Base-by-base conservation (phyloP, 2,329 filamentous ascomycete genomes). In the Triangularia verruculosa region DNA sequence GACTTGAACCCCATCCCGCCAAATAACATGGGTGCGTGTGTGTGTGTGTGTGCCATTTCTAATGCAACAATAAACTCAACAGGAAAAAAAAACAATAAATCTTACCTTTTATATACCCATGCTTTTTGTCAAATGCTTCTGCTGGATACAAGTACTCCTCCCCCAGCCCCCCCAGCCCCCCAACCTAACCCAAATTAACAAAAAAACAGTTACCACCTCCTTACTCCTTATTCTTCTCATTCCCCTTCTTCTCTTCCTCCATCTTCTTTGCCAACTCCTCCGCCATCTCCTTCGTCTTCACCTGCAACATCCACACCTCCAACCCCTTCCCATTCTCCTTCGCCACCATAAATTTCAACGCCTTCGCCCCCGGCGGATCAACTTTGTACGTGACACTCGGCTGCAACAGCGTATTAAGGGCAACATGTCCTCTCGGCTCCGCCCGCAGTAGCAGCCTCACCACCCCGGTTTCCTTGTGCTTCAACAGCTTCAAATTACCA, bases 351-450 rank as follows among this genome's bases (percentile, higher is more conserved):
- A 89, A 69, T 72, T 84, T 86, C 64, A 89, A 78, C 64, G 84
- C 87, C 75, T 88, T 90, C 55, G 74, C 80, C 25, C 72, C 73
- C 11, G 39, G 47, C 13, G 80, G 79, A 27, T 83, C 81, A 6
- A 82, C 78, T 70, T 84, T 84, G 78, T 93, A 93, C 4, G 80
- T 79, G 59, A 87, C 76, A n/a, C 82, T 78, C 1, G 85, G 78
- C 32, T 91, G 76, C 57, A 93, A 75, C 20, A 80, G 76, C 69
- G 88, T 85, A 77, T 96, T 96, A 71, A 96, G 78, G 3, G 89
- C 83, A 55, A 94, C 80, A 43, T 89, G 85, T 15, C 92, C 92
- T 66, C 87, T 84, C 0, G 91, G 90, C 67, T 93, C 89, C n/a
- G 86, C 86, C 57, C 92, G 86, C 66, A 93, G 78, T 20, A 96